Conservation (phyloP, 306 rosid genomes). For the Betula pendula region DNA sequence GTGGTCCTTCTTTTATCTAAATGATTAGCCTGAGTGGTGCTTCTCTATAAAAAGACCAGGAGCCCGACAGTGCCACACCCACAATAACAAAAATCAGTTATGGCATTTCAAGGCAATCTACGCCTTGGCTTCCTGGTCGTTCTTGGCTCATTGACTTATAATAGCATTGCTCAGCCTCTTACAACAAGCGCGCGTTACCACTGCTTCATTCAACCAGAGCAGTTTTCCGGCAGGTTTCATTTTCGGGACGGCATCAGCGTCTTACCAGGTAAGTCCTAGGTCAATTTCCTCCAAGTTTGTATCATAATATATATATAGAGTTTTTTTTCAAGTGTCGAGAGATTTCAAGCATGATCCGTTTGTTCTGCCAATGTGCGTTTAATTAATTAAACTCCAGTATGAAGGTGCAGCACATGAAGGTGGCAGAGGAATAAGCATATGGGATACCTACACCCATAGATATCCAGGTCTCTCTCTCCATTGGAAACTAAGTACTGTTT, state of each 20-base stretch:
- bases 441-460: slow-evolving; percentile 42
- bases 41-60: too few relatives aligned
- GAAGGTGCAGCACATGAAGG: slow-evolving; percentile 45
- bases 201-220: slow-evolving; percentile 24
- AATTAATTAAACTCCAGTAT: slow-evolving; percentile 29
- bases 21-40: not conserved
- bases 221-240: slow-evolving; percentile 12
- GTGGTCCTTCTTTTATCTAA: too few relatives aligned
- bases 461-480: slow-evolving; percentile 23
- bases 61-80: not conserved
- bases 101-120: slow-evolving; percentile 18
- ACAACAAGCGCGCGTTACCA: not conserved
- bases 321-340: not conserved
- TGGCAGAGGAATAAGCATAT: slow-evolving; percentile 43
- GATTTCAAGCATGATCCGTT: not conserved
- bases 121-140: not conserved
- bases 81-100: not conserved
- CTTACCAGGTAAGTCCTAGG: not conserved
- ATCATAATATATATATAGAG: not conserved
- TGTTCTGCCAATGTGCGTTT: not conserved
- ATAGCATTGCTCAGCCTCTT: not conserved
- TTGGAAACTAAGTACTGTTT: not conserved
- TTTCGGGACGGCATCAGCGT: not conserved
- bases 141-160: not conserved
- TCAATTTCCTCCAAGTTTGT: not conserved